Base-by-base conservation (phyloP, 2,329 filamentous ascomycete species). In the Aureobasidium musti region DNA sequence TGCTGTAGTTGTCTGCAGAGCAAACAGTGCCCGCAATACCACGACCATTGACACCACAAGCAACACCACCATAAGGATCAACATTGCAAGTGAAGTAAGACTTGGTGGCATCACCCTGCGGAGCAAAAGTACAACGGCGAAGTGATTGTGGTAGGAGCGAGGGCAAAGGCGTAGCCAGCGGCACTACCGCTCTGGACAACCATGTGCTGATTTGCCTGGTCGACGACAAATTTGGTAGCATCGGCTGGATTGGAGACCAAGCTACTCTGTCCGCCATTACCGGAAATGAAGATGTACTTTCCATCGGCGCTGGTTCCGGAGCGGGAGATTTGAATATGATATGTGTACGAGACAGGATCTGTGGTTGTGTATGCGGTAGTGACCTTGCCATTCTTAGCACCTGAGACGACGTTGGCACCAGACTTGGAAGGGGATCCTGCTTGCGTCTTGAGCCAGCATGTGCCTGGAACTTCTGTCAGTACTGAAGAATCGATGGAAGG, bases 381-480 rank as follows among this genome's bases (percentile, higher is more conserved):
- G 21, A 69, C 71, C 41, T 41, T 63, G 33, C 59, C 53, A 8
- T 35, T 33, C 17, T 54, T 67, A 45, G 45, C 33, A 14, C 57
- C 67, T 37, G 67, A 47, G 28, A 68, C 52, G 17, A 52, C 53
- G 50, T 68, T 68, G n/a, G 30, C 28, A 19, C 63, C 67, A 23
- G 67, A 52, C 19, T 23, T 33, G 14, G 39, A 66, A 19, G 63
- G 41, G 11, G 45, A 56, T 26, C 67, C 67, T 19, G 66, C 49
- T 28, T 28, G 26, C 28, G 23, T 68, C 57, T 68, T 68, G 33
- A 68, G 63, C 67, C 67, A 68, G 41, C 67, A 68, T n/a, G 57
- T 66, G 47, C 67, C 67, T 37, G 30, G 1, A 10, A 13, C 8
- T 35, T 7, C 10, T 35, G 33, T 35, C 33, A 35, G 33, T 35